phyloP scores from a whole-genome alignment of 768 basidiomycete species.

The Jaapia argillacea region DNA sequence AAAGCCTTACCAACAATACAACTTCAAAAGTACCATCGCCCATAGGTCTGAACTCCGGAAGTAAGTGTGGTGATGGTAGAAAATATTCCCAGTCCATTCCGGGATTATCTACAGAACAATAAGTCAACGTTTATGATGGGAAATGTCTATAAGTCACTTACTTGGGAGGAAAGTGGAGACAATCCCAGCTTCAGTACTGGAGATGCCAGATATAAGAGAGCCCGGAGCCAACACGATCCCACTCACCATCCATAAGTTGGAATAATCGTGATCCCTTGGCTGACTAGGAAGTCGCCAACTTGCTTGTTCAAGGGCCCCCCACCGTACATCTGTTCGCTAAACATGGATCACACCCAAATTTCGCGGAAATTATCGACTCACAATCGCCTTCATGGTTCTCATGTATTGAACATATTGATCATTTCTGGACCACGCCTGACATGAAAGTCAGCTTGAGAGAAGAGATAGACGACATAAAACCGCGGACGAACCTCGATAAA shows the following conservation, averaged over 20 bases:
- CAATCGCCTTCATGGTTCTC: conserved; percentile 12
- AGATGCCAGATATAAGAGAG: no score
- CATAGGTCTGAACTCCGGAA: background rate
- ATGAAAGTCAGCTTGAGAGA: background rate
- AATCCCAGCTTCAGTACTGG: background rate
- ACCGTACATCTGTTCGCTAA: conserved; percentile 15
- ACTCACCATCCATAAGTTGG: conserved; percentile 3
- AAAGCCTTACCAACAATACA: background rate
- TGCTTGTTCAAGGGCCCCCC: conserved; percentile 18
- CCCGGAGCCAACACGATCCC: background rate
- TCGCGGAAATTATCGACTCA: conserved; percentile 3
- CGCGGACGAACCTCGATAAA: conserved; percentile 20
- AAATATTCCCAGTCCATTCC: conserved; percentile 5
- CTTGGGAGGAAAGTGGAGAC: background rate
- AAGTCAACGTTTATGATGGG: background rate
- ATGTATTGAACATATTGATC: conserved; percentile 11
- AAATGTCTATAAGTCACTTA: background rate
- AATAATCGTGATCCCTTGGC: conserved; percentile 12
- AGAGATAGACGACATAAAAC: background rate
- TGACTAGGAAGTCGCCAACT: conserved; percentile 14
- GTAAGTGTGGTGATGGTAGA: background rate
- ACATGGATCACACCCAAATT: background rate
- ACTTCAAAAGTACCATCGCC: conserved; percentile 1
- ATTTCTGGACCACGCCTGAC: conserved; percentile 15
- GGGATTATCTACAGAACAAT: conserved; percentile 4